phyloP scores from a whole-genome alignment of 176 grass and related monocot species.

The Thinopyrum elongatum region DNA sequence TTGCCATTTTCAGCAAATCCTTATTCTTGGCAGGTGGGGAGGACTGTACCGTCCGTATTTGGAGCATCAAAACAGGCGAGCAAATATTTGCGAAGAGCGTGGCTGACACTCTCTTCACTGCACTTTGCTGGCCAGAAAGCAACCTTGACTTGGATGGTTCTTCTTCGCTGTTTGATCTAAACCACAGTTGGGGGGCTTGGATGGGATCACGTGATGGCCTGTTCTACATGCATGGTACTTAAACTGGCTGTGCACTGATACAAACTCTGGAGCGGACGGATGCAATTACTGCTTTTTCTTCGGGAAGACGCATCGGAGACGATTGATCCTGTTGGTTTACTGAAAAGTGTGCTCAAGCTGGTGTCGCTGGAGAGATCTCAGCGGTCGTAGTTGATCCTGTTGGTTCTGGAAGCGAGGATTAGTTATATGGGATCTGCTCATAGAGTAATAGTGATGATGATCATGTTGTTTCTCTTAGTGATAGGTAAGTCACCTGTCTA shows the following conservation, averaged over 20 bases:
- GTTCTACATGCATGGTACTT: slow-evolving; percentile 80
- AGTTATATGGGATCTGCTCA: background rate
- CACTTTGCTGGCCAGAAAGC: slow-evolving; percentile 66
- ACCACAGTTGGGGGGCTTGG: slow-evolving; percentile 79
- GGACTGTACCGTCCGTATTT: slow-evolving; percentile 63
- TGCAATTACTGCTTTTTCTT: background rate
- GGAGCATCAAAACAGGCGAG: slow-evolving; percentile 87
- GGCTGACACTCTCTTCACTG: slow-evolving; percentile 33
- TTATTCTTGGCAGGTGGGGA: slow-evolving; percentile 65
- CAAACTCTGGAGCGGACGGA: background rate
- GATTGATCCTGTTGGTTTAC: background rate
- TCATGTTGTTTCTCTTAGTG: slow-evolving; percentile 26
- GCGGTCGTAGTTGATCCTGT: background rate
- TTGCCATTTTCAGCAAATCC: slow-evolving; percentile 12
- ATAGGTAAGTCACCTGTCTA: background rate
- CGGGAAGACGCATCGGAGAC: background rate
- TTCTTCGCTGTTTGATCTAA: slow-evolving; percentile 39
- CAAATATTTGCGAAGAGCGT: slow-evolving; percentile 62
- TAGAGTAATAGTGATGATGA: slow-evolving; percentile 9
- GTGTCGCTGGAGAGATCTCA: background rate
- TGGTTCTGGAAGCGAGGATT: background rate
- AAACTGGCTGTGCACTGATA: slow-evolving; percentile 14
- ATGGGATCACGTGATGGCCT: slow-evolving; percentile 74
- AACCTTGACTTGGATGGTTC: slow-evolving; percentile 18
- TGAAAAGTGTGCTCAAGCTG: background rate